These are phyloP conservation scores for Phialophora verrucosa DNA, from an alignment of 2,329 filamentous ascomycete genomes.

Conservation along the genomic window DNA sequence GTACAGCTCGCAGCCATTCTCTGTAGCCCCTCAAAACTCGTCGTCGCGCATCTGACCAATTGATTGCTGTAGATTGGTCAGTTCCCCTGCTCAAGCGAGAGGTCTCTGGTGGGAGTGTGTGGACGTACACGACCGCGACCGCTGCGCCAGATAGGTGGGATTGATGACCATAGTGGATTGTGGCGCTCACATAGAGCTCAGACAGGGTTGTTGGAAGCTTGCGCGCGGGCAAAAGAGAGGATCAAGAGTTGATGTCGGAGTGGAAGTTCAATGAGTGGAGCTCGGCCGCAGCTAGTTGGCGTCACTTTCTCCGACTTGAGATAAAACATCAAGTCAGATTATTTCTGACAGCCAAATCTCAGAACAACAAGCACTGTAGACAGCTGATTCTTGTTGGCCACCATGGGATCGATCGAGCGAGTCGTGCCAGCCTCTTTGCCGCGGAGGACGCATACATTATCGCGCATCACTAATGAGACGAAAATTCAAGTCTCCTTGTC, in stretches of 20 bases:
- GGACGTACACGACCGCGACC: conserved; percentile 75
- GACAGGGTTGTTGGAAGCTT: conserved; percentile 6
- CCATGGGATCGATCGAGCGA: conserved; percentile 37
- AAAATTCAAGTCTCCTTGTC: conserved; percentile 93
- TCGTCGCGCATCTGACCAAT: conserved; percentile 84
- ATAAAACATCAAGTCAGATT: background rate
- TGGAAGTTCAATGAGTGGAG: conserved; percentile 1
- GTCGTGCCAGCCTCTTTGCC: conserved; percentile 16
- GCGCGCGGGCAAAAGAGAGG: background rate
- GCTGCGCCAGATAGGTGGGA: conserved; percentile 87
- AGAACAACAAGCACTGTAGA: background rate
- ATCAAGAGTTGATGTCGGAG: background rate
- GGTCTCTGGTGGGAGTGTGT: conserved; percentile 1
- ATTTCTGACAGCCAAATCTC: background rate
- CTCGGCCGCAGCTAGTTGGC: conserved; percentile 18
- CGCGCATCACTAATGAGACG: conserved; percentile 96
- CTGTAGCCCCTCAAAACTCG: conserved; percentile 89
- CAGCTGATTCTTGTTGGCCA: background rate
- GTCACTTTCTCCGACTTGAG: background rate
- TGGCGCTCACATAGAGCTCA: conserved; percentile 31
- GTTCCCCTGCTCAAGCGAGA: conserved; percentile 38
- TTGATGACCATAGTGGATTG: conserved; percentile 76
- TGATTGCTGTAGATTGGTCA: conserved; percentile 67
- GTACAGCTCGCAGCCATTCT: conserved; percentile 94
- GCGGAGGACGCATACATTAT: conserved; percentile 78